Base-by-base conservation (phyloP, 257 asterid genomes). In the Primulina tabacum region DNA sequence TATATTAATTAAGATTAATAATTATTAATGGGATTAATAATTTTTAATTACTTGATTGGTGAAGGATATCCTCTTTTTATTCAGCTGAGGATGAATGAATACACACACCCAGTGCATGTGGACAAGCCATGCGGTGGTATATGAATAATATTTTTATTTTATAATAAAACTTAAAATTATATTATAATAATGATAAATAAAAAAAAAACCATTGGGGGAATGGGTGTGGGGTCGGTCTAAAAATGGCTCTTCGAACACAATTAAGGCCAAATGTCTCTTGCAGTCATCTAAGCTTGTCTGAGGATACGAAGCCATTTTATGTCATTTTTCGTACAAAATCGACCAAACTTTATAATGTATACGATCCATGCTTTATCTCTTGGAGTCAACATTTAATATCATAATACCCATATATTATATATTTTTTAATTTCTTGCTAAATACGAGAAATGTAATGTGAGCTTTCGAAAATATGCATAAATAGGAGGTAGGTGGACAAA, bases 221-320 rank as follows among this genome's bases (percentile, higher is more conserved):
- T 6, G 28, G 12, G 56, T 24, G 26, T 3, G 5, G 12, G 68
- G 57, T 30, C 5, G 40, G 60, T 0, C 8, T 8, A 24, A 66
- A 35, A 71, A 67, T 38, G 82, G 47, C 82, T 74, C 73, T 78
- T 78, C 68, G 75, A 17, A 71, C 62, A 60, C 28, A 81, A 17
- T 53, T 60, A 60, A 43, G 74, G 82, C 50, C 85, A 75, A 75
- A 32, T 24, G 80, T 26, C 85, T 69, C 75, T 72, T 77, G 80
- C 40, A 71, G 20, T 61, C 33, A 34, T 40, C 56, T 33, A 73
- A 76, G 80, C 40, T 37, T 60, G 78, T 65, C 60, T 43, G 58
- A 57, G 68, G 35, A 65, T 32, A 30, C 60, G 65, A 61, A 66
- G 50, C 76, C 77, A 73, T 43, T 70, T 24, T 24, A 24, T 24